Base-by-base conservation (phyloP, 2,329 filamentous ascomycete species). In the Aspergillus quadrilineatus region DNA sequence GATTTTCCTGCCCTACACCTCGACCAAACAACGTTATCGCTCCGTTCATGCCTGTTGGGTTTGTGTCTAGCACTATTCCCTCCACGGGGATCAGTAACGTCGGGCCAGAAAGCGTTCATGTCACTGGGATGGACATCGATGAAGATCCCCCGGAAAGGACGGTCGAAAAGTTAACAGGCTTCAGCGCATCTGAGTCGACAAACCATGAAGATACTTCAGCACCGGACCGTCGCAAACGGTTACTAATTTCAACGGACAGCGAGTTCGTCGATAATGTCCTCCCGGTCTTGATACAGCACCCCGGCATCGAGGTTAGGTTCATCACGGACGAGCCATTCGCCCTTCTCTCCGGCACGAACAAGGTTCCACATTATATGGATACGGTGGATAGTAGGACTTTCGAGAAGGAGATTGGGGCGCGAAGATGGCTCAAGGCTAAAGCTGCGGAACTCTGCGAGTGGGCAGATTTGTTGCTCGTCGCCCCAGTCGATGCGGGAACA, bases 401-500 rank as follows among this genome's bases (percentile, higher is more conserved):
- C 12, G 72, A 74, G 53, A 75, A 73, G 52, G 71, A 73, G 48
- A 71, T 67, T 0, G 69, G 69, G 6, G 67, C 70, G 10, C 68
- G 73, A 46, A 72, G 69, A 65, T 75, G 73, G 73, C 60, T 76
- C 45, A 73, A 73, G 57, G 69, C 69, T n/a, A 76, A 75, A 57
- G 73, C 74, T 37, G 73, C 74, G 5, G 87, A 90, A 62, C 75
- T 95, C 58, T 90, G 91, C 62, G 84, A 90, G 59, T 97, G 92
- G 92, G 90, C 92, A 5, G 89, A 96, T 73, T 77, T 96, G 63
- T 80, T 96, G 57, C 86, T 96, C 32, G 83, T 96, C 55, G 89
- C 89, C 6, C 91, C 92, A 3, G 87, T 96, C 48, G 89, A 94
- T 71, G 90, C 91, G 6, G 89, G 94, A 69, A 88, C 87, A 54